Base-by-base conservation (phyloP, 208 protist species). In the Wallacemonas sp. region DNA sequence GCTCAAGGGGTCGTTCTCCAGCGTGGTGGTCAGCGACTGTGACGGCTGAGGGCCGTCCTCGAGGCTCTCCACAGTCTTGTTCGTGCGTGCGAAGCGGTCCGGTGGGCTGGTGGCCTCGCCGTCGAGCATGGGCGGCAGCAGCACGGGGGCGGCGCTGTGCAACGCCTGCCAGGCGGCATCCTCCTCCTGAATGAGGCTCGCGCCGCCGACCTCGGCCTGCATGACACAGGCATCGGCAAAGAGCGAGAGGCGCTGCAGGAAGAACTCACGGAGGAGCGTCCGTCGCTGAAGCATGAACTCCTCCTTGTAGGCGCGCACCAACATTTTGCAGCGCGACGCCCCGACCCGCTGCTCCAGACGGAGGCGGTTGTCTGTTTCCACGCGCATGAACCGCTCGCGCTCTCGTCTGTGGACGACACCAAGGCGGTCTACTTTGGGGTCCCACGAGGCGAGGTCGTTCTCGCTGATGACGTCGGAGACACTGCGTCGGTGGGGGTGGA, bases 401-500 rank as follows among this genome's bases (percentile, higher is more conserved):
- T 76, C 65, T 39, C 73, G 52, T 28, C 74, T 28, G 12, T 44
- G 41, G 4, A 11, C 28, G 26, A 32, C n/a, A 25, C 52, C 33
- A 1, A 39, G 39, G 20, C 70, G 36, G 23, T 92, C 82, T 8
- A 77, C n/a, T 14, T n/a, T 33, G n/a, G 52, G 52, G 32, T 59
- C 52, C 52, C 52, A 63, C 46, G 74, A 65, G 29, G 74, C 65
- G 48, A 79, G 67, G 14, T 83, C 86, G 25, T 46, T 59, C 11
- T 90, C 87, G 39, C 81, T 93, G 26, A 54, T 72, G 22, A 57
- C 44, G 33, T 81, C 81, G 2, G 86, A 89, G 22, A 75, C 25
- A 11, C 69, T 79, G 42, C 75, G 73, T 16, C 52, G 14, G 64
- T 84, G 63, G 12, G 65, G 28, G 25, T 50, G 52, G 22, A 46